These are phyloP conservation scores for Thalassiosira exigua DNA, from an alignment of 352 stramenopile species.

Conservation along the genomic window DNA sequence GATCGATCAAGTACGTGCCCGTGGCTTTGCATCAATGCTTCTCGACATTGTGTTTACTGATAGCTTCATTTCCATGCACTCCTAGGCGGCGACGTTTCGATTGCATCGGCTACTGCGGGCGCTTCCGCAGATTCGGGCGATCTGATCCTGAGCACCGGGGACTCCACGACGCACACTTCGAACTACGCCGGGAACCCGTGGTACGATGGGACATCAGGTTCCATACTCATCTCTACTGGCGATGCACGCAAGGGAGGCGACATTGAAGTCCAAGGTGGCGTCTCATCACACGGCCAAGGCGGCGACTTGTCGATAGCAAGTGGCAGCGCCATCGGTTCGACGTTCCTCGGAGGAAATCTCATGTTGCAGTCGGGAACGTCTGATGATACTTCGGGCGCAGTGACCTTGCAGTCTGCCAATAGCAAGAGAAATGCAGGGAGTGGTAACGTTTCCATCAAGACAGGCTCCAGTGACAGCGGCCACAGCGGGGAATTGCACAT, in stretches of 20 bases:
- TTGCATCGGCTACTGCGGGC: constrained; percentile 85
- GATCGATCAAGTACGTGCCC: constrained; percentile 39
- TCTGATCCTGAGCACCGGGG: constrained; percentile 7
- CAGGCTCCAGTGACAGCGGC: constrained; percentile 16
- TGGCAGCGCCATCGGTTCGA: constrained; percentile 19
- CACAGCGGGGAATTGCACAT: constrained; percentile 67
- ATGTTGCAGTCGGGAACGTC: constrained; percentile 25
- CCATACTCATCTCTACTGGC: constrained; percentile 34
- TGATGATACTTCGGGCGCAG: constrained; percentile 10
- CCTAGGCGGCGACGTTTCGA: constrained; percentile 32
- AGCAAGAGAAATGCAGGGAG: constrained; percentile 4
- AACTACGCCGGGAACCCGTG: background rate
- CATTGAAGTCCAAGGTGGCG: constrained; percentile 20
- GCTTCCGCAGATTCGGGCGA: constrained; percentile 36
- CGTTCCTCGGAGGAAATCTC: constrained; percentile 22
- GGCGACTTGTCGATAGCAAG: constrained; percentile 24
- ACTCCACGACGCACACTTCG: background rate
- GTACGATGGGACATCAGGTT: constrained; percentile 9
- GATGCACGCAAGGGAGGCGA: constrained; percentile 21
- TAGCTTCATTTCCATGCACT: no score
- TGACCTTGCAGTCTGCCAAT: constrained; percentile 23
- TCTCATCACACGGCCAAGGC: constrained; percentile 14
- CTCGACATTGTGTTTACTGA: no score
- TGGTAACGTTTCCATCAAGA: constrained; percentile 36
- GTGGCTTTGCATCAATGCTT: no score